A percentile compares a stretch with the other conserved stretches of the same genome.
Evolutionary conservation across 1,139 yeast species (phyloP).

Genomic region (Geotrichum cucujoidarum): DNA sequence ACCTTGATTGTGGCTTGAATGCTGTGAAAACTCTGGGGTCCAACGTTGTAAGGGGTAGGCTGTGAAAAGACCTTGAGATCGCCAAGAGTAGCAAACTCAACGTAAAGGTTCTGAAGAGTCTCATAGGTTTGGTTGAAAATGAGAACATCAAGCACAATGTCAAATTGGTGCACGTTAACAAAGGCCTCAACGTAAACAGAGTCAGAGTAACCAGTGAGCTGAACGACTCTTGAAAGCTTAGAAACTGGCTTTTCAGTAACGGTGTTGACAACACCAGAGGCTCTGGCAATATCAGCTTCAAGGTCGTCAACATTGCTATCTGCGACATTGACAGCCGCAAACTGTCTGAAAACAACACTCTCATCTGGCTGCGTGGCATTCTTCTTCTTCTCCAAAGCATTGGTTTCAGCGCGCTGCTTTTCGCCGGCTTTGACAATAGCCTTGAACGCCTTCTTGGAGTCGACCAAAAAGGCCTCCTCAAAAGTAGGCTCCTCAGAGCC

Average conservation of each 20-base stretch:
- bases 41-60: constrained; percentile 88
- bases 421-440: constrained; percentile 51
- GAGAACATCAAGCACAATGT: constrained; percentile 88
- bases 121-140: constrained; percentile 90
- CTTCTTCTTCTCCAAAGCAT: constrained; percentile 58
- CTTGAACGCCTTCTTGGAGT: constrained; percentile 79
- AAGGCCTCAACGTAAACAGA: constrained; percentile 98
- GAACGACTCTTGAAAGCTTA: constrained; percentile 81
- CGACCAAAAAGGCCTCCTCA: constrained; percentile 75
- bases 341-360: constrained; percentile 76
- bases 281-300: constrained; percentile 37
- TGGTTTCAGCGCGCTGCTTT: constrained; percentile 50
- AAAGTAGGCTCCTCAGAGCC: constrained; percentile 50
- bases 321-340: constrained; percentile 44
- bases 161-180: constrained; percentile 91
- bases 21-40: constrained; percentile 94
- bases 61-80: constrained; percentile 92
- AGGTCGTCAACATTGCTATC: constrained; percentile 33
- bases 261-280: constrained; percentile 44
- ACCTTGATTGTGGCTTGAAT: constrained; percentile 88
- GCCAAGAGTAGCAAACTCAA: constrained; percentile 94
- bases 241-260: constrained; percentile 59
- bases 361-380: constrained; percentile 82
- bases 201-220: constrained; percentile 94
- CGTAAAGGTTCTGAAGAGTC: constrained; percentile 85